Conservation (phyloP, 257 asterid genomes). For the Prunella vulgaris region DNA sequence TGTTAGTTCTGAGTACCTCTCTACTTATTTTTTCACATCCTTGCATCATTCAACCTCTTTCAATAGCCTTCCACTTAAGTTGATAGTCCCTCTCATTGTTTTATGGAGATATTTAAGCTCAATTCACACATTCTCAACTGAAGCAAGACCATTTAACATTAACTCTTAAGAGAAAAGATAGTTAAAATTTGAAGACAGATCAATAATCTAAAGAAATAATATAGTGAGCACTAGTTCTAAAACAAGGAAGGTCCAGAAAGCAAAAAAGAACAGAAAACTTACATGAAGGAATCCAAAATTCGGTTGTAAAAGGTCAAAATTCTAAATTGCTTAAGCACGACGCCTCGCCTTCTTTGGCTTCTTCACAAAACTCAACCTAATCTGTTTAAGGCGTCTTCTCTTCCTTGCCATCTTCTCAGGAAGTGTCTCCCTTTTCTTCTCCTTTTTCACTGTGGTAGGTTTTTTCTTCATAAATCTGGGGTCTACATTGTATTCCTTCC, state of each 20-base stretch:
- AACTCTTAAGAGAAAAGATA: not conserved
- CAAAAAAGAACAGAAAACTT: slow-evolving; percentile 8
- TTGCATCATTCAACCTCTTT: not conserved
- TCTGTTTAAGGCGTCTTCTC: slow-evolving; percentile 64
- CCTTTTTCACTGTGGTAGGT: slow-evolving; percentile 55
- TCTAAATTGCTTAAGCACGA: slow-evolving; percentile 34
- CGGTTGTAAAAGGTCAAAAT: no score
- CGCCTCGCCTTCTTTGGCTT: slow-evolving; percentile 69
- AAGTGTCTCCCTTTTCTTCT: slow-evolving; percentile 76
- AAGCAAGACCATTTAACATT: slow-evolving; percentile 1
- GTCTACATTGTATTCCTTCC: slow-evolving; percentile 63
- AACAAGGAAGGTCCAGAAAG: not conserved
- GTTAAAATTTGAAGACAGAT: not conserved
- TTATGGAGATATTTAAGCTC: not conserved
- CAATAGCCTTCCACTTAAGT: not conserved
- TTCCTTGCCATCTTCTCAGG: slow-evolving; percentile 98
- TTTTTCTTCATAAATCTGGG: slow-evolving; percentile 75
- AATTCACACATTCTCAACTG: not conserved
- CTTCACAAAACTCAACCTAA: slow-evolving; percentile 82
- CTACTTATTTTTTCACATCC: not conserved
- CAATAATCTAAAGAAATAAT: slow-evolving; percentile 16
- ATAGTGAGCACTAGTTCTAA: not conserved
- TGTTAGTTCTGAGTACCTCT: not conserved
- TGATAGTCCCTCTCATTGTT: not conserved
- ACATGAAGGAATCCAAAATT: not conserved